Base-by-base conservation (phyloP, 306 rosid species). In the Pyrus communis region DNA sequence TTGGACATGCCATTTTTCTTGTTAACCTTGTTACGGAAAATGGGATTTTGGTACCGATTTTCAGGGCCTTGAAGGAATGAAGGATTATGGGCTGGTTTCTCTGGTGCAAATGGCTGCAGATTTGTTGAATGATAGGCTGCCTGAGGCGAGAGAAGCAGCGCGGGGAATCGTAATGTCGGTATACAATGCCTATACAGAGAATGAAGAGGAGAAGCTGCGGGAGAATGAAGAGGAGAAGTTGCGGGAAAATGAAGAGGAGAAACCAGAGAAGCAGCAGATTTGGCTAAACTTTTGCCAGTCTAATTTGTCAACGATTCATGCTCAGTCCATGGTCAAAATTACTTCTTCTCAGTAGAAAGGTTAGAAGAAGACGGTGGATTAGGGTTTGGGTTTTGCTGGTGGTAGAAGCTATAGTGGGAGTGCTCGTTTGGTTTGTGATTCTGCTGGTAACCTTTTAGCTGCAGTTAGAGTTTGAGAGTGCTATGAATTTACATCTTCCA, bases 81-180 rank as follows among this genome's bases (percentile, higher is more conserved):
- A 90, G 62, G 91, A 89, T 73, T 85, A 80, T 84, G 97, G 97
- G 65, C 54, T 89, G 84, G 85, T 45, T 17, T 78, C 81, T 73
- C 62, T 95, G 86, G 82, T 90, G 52, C 87, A 90, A 76, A 88
- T 90, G 81, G 93, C 91, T 52, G 96, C 87, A 0, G 91, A 88
- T 78, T 81, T 88, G 77, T 65, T 95, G 86, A 95, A 85, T 75
- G 98, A 95, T 79, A 89, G 97, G 27, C 86, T 95, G 71, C 98
- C 97, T 0, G 98, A 90, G 79, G 97, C 98, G 40, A 92, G 98
- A 83, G 98, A 90, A 79, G 97, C 98, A 0, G 97, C 97, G 3
- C 55, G 98, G 80, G 84, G 93, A 40, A 86, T 86, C 8, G 87
- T 91, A 85, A 86, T 84, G 62, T 82, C 80, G 2, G 58, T 85